Evolutionary conservation across 441 rosid species (phyloP).

Genomic region (Euphorbia corollata): DNA sequence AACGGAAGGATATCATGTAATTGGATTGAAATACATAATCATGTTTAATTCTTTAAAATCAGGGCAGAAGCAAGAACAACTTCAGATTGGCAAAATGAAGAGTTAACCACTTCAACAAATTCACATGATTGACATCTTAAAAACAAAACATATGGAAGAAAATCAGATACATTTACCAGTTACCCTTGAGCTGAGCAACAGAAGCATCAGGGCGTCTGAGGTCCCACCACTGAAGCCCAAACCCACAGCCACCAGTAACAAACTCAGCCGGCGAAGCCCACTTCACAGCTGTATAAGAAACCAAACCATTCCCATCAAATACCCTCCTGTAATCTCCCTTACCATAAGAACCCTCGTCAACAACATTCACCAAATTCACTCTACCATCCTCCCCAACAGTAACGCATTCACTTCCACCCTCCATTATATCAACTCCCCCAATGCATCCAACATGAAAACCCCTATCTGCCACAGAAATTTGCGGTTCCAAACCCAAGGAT

Average conservation of each 20-base stretch:
- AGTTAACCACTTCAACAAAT: background rate
- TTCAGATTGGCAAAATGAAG: background rate
- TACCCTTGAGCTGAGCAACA: constrained; percentile 21
- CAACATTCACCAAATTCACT: no score
- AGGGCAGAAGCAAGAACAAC: background rate
- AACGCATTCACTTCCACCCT: constrained; percentile 24
- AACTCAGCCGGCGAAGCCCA: constrained; percentile 86
- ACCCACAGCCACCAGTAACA: constrained; percentile 78
- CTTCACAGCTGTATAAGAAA: constrained; percentile 57
- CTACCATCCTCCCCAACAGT: no score
- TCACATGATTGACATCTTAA: background rate
- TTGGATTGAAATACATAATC: background rate
- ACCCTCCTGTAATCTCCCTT: no score
- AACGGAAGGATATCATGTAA: no score
- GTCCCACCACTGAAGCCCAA: constrained; percentile 89
- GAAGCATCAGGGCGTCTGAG: constrained; percentile 51
- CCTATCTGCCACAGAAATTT: constrained; percentile 28
- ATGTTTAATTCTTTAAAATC: background rate
- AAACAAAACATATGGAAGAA: background rate
- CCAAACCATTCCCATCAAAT: no score
- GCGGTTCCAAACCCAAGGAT: constrained; percentile 25
- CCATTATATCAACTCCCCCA: constrained; percentile 59
- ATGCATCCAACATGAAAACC: constrained; percentile 54
- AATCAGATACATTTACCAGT: constrained; percentile 42
- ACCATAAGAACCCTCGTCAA: no score